Percentiles rank a stretch among this genome's conserved stretches.
These are phyloP conservation scores for Phascolomyces articulosus DNA, from an alignment of 371 early-diverging fungal species.

Conservation along the genomic window DNA sequence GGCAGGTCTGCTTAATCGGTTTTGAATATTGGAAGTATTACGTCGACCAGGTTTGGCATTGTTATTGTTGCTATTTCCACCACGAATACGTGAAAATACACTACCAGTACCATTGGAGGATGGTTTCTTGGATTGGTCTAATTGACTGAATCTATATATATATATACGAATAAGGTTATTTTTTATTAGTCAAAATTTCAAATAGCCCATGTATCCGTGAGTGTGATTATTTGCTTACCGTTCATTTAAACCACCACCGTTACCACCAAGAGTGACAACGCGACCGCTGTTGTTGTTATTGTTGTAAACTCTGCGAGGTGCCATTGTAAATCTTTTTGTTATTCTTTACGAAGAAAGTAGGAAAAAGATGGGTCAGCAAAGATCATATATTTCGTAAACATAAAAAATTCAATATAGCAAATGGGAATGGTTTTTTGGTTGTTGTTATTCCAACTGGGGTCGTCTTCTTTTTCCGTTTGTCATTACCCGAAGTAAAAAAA, in stretches of 20 bases:
- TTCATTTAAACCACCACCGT: conserved; percentile 47
- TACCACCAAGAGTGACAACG: conserved; percentile 16
- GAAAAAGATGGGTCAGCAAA: conserved; percentile 17
- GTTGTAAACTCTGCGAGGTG: conserved; percentile 19
- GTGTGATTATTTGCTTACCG: conserved; percentile 25
- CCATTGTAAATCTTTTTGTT: conserved; percentile 5
- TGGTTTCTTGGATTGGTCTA: conserved; percentile 16
- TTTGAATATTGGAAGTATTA: conserved; percentile 30
- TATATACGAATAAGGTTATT: conserved; percentile 3
- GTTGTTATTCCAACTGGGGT: background rate
- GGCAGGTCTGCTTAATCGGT: conserved; percentile 33
- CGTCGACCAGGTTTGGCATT: conserved; percentile 13
- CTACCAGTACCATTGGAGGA: conserved; percentile 14
- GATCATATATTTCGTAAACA: too few relatives aligned
- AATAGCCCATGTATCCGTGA: too few relatives aligned
- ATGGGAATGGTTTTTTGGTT: too few relatives aligned
- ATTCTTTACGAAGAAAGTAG: background rate
- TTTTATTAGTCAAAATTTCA: too few relatives aligned
- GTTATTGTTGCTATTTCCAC: background rate
- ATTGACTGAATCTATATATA: conserved; percentile 27
- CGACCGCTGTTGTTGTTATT: conserved; percentile 11
- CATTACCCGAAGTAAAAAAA: background rate
- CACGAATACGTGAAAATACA: conserved; percentile 44
- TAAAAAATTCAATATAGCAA: too few relatives aligned
- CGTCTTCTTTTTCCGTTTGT: too few relatives aligned